Percentiles rank a stretch among this genome's conserved stretches.
phyloP scores from a whole-genome alignment of 2,329 filamentous ascomycete species.

The Harringtonia aguacate region DNA sequence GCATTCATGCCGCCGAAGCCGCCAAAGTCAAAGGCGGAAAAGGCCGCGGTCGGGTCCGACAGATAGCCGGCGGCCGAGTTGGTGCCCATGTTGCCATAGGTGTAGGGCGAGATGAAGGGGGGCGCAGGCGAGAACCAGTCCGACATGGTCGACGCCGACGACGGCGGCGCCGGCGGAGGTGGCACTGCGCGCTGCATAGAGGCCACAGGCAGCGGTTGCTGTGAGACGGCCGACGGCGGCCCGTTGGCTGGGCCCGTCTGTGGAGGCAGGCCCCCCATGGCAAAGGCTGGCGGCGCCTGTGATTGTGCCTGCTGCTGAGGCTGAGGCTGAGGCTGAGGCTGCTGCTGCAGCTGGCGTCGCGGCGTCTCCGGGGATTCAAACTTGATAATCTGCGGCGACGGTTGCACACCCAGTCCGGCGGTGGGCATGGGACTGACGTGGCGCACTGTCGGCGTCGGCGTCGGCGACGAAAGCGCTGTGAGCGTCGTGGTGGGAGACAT shows the following conservation, averaged over 20 bases:
- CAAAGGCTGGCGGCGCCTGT: not conserved
- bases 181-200: not conserved
- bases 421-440: conserved; percentile 17
- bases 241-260: not conserved
- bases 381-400: conserved; percentile 9
- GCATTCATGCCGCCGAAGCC: conserved; percentile 7
- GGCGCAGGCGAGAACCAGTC: conserved; percentile 44
- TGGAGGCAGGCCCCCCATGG: not conserved
- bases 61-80: conserved; percentile 16
- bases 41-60: conserved; percentile 12
- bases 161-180: conserved; percentile 14
- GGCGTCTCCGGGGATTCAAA: conserved; percentile 14
- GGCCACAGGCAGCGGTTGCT: not conserved
- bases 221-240: not conserved
- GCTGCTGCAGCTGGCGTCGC: conserved; percentile 1
- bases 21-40: conserved; percentile 14
- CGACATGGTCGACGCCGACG: conserved; percentile 12
- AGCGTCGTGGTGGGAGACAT: conserved; percentile 25
- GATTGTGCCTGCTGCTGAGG: conserved; percentile 1
- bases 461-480: conserved; percentile 14
- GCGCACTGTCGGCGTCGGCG: conserved; percentile 23
- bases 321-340: not conserved
- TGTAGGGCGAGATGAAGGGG: conserved; percentile 42
- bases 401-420: conserved; percentile 4
- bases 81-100: conserved; percentile 26